phyloP scores from a whole-genome alignment of 2,329 filamentous ascomycete species.

The Dothideomycetes sp. region DNA sequence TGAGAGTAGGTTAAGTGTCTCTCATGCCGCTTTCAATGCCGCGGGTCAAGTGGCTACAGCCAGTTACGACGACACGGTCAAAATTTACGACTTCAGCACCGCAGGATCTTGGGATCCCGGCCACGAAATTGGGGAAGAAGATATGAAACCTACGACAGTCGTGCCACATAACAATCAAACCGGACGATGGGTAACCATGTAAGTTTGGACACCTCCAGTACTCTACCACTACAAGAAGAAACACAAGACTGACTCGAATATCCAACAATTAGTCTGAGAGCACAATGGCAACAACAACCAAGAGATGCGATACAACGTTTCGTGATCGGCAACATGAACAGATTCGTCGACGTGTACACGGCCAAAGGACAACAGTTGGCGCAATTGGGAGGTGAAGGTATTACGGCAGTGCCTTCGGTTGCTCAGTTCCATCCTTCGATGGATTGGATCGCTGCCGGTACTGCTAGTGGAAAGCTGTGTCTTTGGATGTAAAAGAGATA shows the following conservation, averaged over 20 bases:
- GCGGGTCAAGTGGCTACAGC: constrained; percentile 82
- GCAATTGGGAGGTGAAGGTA: constrained; percentile 77
- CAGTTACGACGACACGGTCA: constrained; percentile 90
- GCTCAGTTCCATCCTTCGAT: constrained; percentile 78
- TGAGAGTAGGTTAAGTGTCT: constrained; percentile 72
- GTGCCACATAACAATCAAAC: constrained; percentile 93
- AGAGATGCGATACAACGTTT: constrained; percentile 76
- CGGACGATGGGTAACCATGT: constrained; percentile 84
- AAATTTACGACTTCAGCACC: constrained; percentile 67
- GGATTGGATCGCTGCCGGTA: constrained; percentile 90
- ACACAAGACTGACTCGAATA: neutral
- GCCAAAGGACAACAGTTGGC: constrained; percentile 76
- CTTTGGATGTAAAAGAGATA: constrained; percentile 69
- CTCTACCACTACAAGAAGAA: too few species aligned
- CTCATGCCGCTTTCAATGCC: constrained; percentile 81
- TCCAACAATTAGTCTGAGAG: constrained; percentile 48
- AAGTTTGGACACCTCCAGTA: too few species aligned
- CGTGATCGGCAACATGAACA: constrained; percentile 81
- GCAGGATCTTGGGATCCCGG: constrained; percentile 38
- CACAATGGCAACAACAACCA: constrained; percentile 83
- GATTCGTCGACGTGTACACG: constrained; percentile 87
- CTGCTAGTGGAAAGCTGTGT: constrained; percentile 83
- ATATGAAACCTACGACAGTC: constrained; percentile 59
- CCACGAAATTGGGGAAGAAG: constrained; percentile 36
- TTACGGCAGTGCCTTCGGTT: constrained; percentile 89